Base-by-base conservation (phyloP, 345 rosid species). In the Eutrema japonicum region DNA sequence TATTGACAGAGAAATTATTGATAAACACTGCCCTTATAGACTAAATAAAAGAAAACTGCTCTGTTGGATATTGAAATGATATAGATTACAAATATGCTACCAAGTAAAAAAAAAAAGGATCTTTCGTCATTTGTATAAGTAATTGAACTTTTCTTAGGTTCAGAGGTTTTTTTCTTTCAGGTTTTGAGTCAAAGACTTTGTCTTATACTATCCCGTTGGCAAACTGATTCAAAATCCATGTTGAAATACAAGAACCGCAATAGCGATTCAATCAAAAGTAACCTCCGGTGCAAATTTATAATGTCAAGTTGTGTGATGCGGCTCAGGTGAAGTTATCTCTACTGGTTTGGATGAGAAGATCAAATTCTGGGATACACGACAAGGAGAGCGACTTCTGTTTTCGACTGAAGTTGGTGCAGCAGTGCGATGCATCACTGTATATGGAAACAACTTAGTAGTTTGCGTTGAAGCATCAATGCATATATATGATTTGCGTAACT, bases 291-390 rank as follows among this genome's bases (percentile, higher is more conserved):
- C 6, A 40, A 10, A 42, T 7, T 1, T 36, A 10, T 27, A 50
- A 41, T 53, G 27, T 26, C 38, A 43, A 7, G 33, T 52, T 30
- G 54, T 68, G 9, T 68, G 33, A 16, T 61, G 22, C 0, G 41
- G 32, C 38, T 57, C 49, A 96, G 99, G 89, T 76, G 89, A 76
- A 76, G 81, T 86, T 35, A 64, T 96, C 66, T 85, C 90, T 48
- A 74, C 94, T 40, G 92, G 98, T 22, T 82, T 89, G 77, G 99
- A 96, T 87, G 90, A 83, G 71, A 89, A 70, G 84, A 77, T 90
- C 60, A 82, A 74, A 62, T 77, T 80, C 35, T 88, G 97, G 98
- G 99, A 92, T 83, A 67, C 48, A 13, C 79, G 91, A 41, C 77
- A 52, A 43, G 77, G 77, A 57, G 78, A 80, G 47, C 58, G 78